These are phyloP conservation scores for Cladobotryum protrusum DNA, from an alignment of 2,329 filamentous ascomycete species.

Conservation along the genomic window DNA sequence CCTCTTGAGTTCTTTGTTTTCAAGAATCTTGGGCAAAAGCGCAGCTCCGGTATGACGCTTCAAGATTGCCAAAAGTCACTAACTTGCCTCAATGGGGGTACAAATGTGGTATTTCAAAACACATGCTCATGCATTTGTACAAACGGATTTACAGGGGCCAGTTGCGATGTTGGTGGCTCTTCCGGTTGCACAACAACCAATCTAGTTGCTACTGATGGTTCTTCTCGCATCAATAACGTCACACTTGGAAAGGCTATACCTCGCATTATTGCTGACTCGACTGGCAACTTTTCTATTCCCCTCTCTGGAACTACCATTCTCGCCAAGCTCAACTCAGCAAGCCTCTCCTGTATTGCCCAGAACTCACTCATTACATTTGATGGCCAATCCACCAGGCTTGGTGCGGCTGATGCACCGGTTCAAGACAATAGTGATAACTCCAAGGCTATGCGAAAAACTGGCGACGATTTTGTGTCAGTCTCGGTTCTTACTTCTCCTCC, in stretches of 20 bases:
- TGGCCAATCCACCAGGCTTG: slow-evolving; percentile 40
- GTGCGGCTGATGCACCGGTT: slow-evolving; percentile 22
- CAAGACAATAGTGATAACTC: slow-evolving; percentile 16
- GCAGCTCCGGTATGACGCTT: slow-evolving; percentile 32
- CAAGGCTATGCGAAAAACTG: neutral
- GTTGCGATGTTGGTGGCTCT: slow-evolving; percentile 42
- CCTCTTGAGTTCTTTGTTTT: slow-evolving; percentile 63
- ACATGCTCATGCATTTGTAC: slow-evolving; percentile 82
- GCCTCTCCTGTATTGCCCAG: slow-evolving; percentile 74
- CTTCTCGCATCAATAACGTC: slow-evolving; percentile 50
- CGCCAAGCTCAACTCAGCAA: slow-evolving; percentile 66
- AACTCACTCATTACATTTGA: slow-evolving; percentile 86
- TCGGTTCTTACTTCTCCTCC: slow-evolving; percentile 2
- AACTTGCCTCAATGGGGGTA: slow-evolving; percentile 73
- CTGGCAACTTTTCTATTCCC: slow-evolving; percentile 67
- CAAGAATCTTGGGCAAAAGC: slow-evolving; percentile 36
- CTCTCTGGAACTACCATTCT: slow-evolving; percentile 65
- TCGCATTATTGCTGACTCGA: slow-evolving; percentile 59
- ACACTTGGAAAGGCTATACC: slow-evolving; percentile 78
- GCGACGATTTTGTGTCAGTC: neutral
- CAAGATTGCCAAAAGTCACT: slow-evolving; percentile 54
- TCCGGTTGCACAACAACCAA: slow-evolving; percentile 49
- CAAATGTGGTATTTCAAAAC: slow-evolving; percentile 60
- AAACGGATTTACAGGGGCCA: slow-evolving; percentile 69
- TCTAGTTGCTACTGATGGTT: slow-evolving; percentile 34